These are phyloP conservation scores for Epichloe bromicola DNA, from an alignment of 2,329 filamentous ascomycete species.

Conservation along the genomic window DNA sequence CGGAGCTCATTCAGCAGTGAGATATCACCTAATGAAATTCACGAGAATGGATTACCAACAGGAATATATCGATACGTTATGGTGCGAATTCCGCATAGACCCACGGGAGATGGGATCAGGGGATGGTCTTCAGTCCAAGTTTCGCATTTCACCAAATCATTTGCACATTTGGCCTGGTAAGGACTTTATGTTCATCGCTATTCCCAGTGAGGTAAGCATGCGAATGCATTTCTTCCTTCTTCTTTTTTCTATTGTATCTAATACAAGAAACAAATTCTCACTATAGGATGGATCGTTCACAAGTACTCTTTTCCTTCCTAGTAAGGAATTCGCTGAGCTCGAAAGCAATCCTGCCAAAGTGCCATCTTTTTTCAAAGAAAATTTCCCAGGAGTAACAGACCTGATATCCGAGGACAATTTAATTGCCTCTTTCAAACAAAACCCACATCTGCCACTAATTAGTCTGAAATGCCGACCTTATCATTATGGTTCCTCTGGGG, in stretches of 20 bases:
- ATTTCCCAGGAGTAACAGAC: constrained; percentile 77
- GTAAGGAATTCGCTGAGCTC: constrained; percentile 53
- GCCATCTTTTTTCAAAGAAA: constrained; percentile 60
- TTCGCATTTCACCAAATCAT: constrained; percentile 80
- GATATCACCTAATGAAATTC: constrained; percentile 95
- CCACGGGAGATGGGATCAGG: constrained; percentile 25
- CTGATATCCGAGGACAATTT: constrained; percentile 58
- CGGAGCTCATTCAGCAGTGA: constrained; percentile 81
- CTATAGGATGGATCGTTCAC: constrained; percentile 80
- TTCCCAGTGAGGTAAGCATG: constrained; percentile 51
- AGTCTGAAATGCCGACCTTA: constrained; percentile 87
- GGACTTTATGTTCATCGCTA: constrained; percentile 97
- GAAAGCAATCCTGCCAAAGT: constrained; percentile 48
- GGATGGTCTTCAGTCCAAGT: constrained; percentile 32
- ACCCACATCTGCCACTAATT: constrained; percentile 86
- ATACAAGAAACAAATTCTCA: constrained; percentile 7
- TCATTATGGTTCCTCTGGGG: constrained; percentile 62
- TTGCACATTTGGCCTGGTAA: constrained; percentile 94
- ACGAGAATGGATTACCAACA: constrained; percentile 83
- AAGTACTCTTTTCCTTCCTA: constrained; percentile 82
- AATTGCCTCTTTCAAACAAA: constrained; percentile 59
- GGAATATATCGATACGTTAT: constrained; percentile 89
- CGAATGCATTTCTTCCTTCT: not conserved
- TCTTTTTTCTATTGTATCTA: not conserved
- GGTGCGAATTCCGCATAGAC: constrained; percentile 87